These are phyloP conservation scores for Lactarius tabidus DNA, from an alignment of 768 basidiomycete species.

Conservation along the genomic window DNA sequence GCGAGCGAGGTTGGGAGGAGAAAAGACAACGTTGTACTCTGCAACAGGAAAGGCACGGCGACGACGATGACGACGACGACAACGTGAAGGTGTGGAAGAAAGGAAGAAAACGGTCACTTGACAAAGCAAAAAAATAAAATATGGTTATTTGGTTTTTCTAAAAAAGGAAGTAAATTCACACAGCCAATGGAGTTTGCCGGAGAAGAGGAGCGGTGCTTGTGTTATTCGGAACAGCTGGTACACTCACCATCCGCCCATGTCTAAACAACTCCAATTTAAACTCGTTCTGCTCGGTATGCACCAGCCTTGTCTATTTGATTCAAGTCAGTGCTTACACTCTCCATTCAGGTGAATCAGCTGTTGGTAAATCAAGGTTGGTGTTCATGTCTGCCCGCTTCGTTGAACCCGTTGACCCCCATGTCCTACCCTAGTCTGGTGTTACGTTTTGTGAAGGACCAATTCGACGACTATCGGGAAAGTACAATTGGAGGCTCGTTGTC, in stretches of 20 bases:
- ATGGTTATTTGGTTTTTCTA: neutral
- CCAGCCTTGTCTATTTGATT: neutral
- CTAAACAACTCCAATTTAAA: constrained; percentile 92
- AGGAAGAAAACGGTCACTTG: constrained; percentile 1
- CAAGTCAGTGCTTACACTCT: neutral
- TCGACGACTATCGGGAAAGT: constrained; percentile 92
- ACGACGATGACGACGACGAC: constrained; percentile 16
- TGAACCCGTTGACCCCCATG: constrained; percentile 29
- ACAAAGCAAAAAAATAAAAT: constrained; percentile 3
- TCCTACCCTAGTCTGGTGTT: constrained; percentile 69
- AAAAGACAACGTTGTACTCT: constrained; percentile 24
- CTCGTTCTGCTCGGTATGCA: constrained; percentile 87
- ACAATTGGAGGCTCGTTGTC: constrained; percentile 75
- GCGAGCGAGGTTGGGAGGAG: neutral
- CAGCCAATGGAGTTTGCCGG: neutral
- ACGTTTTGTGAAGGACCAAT: constrained; percentile 95
- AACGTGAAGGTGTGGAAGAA: constrained; percentile 19
- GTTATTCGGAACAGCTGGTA: neutral
- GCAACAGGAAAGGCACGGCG: constrained; percentile 19
- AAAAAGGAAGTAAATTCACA: constrained; percentile 2
- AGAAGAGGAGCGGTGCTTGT: neutral
- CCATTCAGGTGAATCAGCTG: constrained; percentile 87
- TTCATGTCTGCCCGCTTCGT: constrained; percentile 20
- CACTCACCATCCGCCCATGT: constrained; percentile 51
- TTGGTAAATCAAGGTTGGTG: constrained; percentile 87